A percentile compares a stretch with the other conserved stretches of the same genome.
These are phyloP conservation scores for Bretschneidera sinensis DNA, from an alignment of 345 rosid species.

Conservation along the genomic window DNA sequence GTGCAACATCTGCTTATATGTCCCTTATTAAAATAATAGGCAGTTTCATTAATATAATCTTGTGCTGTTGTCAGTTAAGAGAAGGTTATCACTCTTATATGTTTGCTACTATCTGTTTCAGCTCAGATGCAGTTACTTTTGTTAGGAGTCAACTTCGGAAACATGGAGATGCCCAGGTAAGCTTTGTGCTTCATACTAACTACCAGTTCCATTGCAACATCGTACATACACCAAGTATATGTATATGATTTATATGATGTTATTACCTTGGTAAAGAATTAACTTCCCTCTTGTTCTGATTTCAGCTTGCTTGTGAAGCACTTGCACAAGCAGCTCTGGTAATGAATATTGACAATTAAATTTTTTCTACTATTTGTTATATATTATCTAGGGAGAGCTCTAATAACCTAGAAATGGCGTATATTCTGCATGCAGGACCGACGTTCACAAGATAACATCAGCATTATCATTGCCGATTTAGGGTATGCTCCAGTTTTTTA, in stretches of 20 bases:
- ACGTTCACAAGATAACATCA: slow-evolving; percentile 70
- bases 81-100: slow-evolving; percentile 4
- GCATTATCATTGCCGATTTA: slow-evolving; percentile 72
- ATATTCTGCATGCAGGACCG: slow-evolving; percentile 46
- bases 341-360: slow-evolving; percentile 19
- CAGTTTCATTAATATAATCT: background rate
- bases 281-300: slow-evolving; percentile 17
- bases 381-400: background rate
- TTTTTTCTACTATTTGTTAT: background rate
- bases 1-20: background rate
- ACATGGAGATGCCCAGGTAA: slow-evolving; percentile 95
- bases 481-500: slow-evolving; percentile 45
- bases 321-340: slow-evolving; percentile 81
- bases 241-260: too few species aligned
- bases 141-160: slow-evolving; percentile 73
- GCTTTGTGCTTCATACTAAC: background rate
- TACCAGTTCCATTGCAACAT: too few species aligned
- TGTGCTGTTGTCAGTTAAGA: background rate
- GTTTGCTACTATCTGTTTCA: slow-evolving; percentile 29
- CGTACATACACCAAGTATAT: background rate
- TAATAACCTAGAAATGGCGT: slow-evolving; percentile 13
- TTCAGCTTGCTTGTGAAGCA: slow-evolving; percentile 85
- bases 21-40: background rate
- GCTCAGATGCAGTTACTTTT: slow-evolving; percentile 66
- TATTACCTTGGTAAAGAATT: too few species aligned